Base-by-base conservation (phyloP, 352 stramenopile genomes). In the Peronospora belbahrii region DNA sequence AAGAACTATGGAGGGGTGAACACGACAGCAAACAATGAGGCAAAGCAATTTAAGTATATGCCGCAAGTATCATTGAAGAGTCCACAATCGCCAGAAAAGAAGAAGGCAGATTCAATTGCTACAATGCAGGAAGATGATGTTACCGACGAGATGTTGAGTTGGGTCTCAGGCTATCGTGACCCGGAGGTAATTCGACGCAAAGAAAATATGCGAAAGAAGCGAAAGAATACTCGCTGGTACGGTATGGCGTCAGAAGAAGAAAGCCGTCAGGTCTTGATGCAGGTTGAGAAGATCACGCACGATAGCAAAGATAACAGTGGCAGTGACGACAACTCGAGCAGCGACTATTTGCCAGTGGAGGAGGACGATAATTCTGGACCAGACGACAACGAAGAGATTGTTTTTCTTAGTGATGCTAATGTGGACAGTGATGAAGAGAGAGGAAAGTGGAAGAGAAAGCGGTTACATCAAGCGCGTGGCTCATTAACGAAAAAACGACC, bases 101-200 rank as follows among this genome's bases (percentile, higher is more conserved):
- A 58, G 33, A 67, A 56, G 18, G 27, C 38, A 17, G 42, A 27
- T 6, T 18, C 37, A 13, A 23, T 18, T 33, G 48, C 24, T 27
- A 62, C 34, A 10, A 56, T 56, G 25, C n/a, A 24, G 1, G 51
- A 72, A 13, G 47, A 81, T 34, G 39, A 42, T 14, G 67, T 71
- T 4, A 53, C 34, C 0, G 47, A 38, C 0, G 73, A 88, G 37
- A 85, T 85, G 71, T 18, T 65, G 20, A 70, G 52, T 24, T 86
- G 76, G 76, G 74, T 85, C 22, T 58, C 52, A 14, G 71, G 74
- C 0, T 65, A 69, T 24, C 64, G 72, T 1, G 62, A 84, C 38
- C 71, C 74, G 3, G 73, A 70, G 4, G 71, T 86, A 23, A 46
- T 88, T 20, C 56, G 61, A 11, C 69, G 71, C 8, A 84, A 83